Percentiles rank a stretch among this genome's conserved stretches.
phyloP scores from a whole-genome alignment of 305 asterid genomes.

The Fraxinus velutina region DNA sequence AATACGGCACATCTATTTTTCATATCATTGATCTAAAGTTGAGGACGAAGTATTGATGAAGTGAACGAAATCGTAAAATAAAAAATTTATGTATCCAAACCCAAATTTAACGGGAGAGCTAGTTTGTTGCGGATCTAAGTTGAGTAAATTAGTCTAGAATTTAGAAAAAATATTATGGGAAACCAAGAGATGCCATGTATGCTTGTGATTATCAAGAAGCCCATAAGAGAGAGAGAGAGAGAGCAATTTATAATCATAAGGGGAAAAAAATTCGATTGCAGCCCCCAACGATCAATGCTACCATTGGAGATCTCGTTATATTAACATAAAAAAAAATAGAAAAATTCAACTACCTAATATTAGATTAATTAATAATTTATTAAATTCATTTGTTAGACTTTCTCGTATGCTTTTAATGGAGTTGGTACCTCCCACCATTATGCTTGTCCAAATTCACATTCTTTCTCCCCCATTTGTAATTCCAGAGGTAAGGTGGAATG shows the following conservation, averaged over 20 bases:
- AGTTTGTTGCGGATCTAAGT: neutral
- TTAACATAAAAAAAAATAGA: neutral
- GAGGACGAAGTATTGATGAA: neutral
- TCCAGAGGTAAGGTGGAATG: neutral
- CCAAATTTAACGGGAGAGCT: neutral
- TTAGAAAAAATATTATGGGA: neutral
- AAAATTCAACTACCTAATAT: neutral
- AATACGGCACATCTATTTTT: neutral
- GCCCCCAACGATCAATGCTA: neutral
- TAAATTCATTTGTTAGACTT: neutral
- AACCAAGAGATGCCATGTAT: neutral
- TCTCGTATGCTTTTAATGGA: neutral
- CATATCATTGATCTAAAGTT: conserved; percentile 7
- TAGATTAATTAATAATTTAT: neutral
- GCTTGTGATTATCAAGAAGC: neutral
- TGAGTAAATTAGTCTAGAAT: neutral
- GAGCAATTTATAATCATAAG: neutral
- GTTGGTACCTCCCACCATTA: neutral
- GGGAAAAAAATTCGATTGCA: neutral
- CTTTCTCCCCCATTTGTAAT: neutral
- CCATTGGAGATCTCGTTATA: neutral
- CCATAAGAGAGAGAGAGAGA: neutral
- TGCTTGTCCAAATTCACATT: neutral
- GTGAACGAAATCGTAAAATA: neutral
- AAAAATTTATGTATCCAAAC: neutral